Conservation (phyloP, 768 basidiomycete genomes). For the Tricholoma hemisulphureum region DNA sequence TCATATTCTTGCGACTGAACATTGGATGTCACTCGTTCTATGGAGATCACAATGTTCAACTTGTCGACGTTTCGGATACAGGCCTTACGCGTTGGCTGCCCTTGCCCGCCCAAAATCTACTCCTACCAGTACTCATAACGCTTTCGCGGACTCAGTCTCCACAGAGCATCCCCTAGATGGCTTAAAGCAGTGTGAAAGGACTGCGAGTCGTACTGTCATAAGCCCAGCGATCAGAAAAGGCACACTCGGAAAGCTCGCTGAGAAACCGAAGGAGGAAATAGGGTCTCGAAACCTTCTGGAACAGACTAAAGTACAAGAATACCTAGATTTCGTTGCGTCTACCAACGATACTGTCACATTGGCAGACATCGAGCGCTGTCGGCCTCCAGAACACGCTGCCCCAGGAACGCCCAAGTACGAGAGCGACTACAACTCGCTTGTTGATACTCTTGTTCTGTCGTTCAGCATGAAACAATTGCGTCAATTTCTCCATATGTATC, state of each 20-base stretch:
- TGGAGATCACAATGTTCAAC: neutral
- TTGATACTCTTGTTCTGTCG: constrained; percentile 53
- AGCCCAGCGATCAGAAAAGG: neutral
- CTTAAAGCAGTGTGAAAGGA: neutral
- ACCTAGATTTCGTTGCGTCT: constrained; percentile 52
- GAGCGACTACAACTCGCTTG: constrained; percentile 49
- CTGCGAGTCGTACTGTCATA: neutral
- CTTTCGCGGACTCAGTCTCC: neutral
- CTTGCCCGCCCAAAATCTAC: neutral
- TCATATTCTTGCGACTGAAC: neutral
- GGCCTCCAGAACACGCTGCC: constrained; percentile 39
- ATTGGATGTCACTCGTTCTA: neutral
- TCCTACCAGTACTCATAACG: neutral
- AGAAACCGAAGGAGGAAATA: neutral
- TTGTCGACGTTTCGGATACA: neutral
- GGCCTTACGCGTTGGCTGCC: neutral
- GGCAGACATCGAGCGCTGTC: constrained; percentile 60
- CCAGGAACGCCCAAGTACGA: constrained; percentile 49
- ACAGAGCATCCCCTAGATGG: neutral
- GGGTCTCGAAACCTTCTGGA: constrained; percentile 32
- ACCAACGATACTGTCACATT: constrained; percentile 49
- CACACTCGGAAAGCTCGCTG: neutral
- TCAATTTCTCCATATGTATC: constrained; percentile 49
- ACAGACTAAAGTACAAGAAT: constrained; percentile 50
- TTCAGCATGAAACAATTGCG: constrained; percentile 65